Evolutionary conservation across 306 rosid genomes (phyloP), one percentile per base, ranked within the genome.

Genomic region (Castanea sativa): DNA sequence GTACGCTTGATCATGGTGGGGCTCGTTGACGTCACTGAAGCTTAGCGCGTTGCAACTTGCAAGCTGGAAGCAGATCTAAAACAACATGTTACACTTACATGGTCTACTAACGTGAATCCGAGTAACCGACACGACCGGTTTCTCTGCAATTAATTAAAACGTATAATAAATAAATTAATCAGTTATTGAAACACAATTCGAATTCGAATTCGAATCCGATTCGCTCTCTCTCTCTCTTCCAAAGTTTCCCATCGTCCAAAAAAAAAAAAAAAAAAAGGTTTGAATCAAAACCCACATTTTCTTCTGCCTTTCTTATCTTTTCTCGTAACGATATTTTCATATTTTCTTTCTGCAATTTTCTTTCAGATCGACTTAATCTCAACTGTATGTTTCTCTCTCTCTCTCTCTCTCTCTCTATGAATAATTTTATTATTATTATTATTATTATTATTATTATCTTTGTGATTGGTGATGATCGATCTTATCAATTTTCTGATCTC

Each of bases 341-440:
- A 21, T 12, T 60, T 25, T 4, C 30, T 23, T 15, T 57, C 58
- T 59, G 71, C 76, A 65, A 8, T 71, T 83, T 63, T 27, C 73
- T 65, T 55, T 9, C 63, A 52, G 79, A 81, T 88, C 86, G 75
- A 25, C 83, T 30, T 58, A 7, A 38, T n/a, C 55, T 77, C 15
- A 49, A 49, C 15, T 11, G 25, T 32, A 61, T 38, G 82, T 67
- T 6, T 45, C 35, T 1, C 4, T 19, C 25, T 49, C 9, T 45
- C 35, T 1, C 4, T 19, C 25, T 49, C 38, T 5, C 4, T 19
- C 13, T 72, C 55, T 15, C 23, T 23, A 23, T 23, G 52, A 19
- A 63, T 27, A 6, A 51, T 14, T 61, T 49, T 5, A 6, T 5
- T 55, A 0, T 14, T 45, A 38, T 38, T 38, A 38, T 6, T 55